Evolutionary conservation across 495 filamentous ascomycete species (phyloP), one percentile per base, ranked within the genome.

Genomic region (Emericellopsis terricola): DNA sequence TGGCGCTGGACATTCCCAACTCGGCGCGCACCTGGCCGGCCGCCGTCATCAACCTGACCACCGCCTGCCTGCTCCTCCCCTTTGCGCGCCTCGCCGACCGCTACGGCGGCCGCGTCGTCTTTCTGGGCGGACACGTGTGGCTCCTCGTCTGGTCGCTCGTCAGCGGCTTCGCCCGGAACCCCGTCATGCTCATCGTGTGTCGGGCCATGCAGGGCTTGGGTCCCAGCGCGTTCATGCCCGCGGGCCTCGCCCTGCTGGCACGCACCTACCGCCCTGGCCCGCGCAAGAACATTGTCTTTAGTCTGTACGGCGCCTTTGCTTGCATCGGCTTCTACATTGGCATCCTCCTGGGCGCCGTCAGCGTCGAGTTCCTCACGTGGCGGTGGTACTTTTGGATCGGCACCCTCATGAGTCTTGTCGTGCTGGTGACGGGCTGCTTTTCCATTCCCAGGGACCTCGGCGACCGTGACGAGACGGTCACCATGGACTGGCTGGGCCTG

Each of bases 341-440:
- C 0, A 75, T 82, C 34, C 76, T 81, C 45, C 65, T 83, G 37
- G 76, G 76, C 4, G 79, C 78, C 0, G 14, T 81, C 1, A 56
- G 61, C 10, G 72, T 63, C 2, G 56, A 77, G 34, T 74, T 62
- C 34, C 45, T 68, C 0, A 55, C 36, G 1, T 83, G 73, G 71
- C 48, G 68, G 13, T 79, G 69, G 68, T 84, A 76, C 42, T 82
- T 83, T 49, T 85, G 64, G 49, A 68, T 82, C 42, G 77, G 75
- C 0, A 55, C 71, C 0, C 45, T 59, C 10, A 40, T 59, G 11
- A 40, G 50, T 19, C 44, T 48, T n/a, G 52, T 73, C 19, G n/a
- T 46, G 15, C 32, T 29, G 14, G 6, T 36, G 4, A 11, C 38
- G 10, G 63, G 78, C 0, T 62, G 63, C 37, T 62, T 77, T 20